Evolutionary conservation across 208 protist genomes (phyloP), one percentile per base, ranked within the genome.

Genomic region (Angomonas desouzai): DNA sequence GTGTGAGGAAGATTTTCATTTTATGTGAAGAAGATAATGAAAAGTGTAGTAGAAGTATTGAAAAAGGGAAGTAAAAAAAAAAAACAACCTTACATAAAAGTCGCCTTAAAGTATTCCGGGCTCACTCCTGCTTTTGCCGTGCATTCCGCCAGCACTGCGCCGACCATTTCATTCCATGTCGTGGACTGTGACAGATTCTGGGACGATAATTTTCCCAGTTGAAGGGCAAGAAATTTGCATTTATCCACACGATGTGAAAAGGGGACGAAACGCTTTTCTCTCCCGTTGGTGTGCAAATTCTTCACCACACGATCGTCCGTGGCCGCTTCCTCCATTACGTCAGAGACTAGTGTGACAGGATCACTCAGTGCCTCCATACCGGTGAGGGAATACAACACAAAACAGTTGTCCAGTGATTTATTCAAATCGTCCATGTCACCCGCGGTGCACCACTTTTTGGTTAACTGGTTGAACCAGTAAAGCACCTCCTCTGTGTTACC

Each of bases 341-440:
- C 83, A 34, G 77, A 89, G 28, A 89, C 72, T 0, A 92, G 66
- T 0, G 78, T 73, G 40, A 92, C 66, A 6, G 86, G 86, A 10
- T 81, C 80, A 62, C 73, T 66, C 45, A 92, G 70, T 53, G 87
- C 72, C n/a, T 55, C 64, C 67, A 92, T 74, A 16, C 68, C 71
- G n/a, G 68, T 64, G 32, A 92, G 53, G 56, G 69, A 76, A 23
- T 76, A 65, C 11, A 92, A 71, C 48, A 81, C 55, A 25, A 77
- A 48, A 20, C 75, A 62, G 11, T 49, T 33, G 11, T 57, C 67
- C 10, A 89, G 53, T 34, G 85, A 55, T 0, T 36, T 36, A 32
- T 22, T 29, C 43, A 38, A 0, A 29, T 16, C 29, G 29, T 34
- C 18, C 34, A 16, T 2, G 6, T 60, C 56, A 9, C 40, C n/a